Base-by-base conservation (phyloP, 2,329 filamentous ascomycete species). In the Calonectria henricotiae region DNA sequence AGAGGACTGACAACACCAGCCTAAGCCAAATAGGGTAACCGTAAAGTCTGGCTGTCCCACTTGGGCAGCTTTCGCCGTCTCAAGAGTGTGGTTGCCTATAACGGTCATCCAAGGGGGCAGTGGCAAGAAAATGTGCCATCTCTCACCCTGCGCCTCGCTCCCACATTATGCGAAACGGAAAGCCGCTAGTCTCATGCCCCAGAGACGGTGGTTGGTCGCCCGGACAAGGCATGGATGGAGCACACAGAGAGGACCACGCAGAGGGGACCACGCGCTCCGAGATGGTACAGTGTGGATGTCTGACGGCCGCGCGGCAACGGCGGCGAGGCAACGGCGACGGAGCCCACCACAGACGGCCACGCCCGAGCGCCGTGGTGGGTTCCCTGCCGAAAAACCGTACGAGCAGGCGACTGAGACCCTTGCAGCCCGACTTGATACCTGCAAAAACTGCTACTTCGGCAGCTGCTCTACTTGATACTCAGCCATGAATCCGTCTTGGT, bases 311-410 rank as follows among this genome's bases (percentile, higher is more conserved):
- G 65, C 68, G 68, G 68, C 65, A 65, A 44, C 30, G 54, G 68
- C 68, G 68, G 68, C 68, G 41, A 62, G 20, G 39, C 55, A 54
- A 54, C 65, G 65, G 60, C 64, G 49, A 64, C 64, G 68, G 64
- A 51, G 60, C 30, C 37, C 35, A 64, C 35, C 47, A 44, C 32
- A 51, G 43, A 51, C 64, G 62, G 67, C 46, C 67, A 69, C 47
- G 67, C 39, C 67, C 62, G 62, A 66, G 61, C 67, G 49, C 67
- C 67, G 67, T 61, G 47, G 51, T 58, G 64, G 67, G 62, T 62
- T 44, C 62, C 62, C 37, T 51, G 35, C 61, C 67, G 67, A 44
- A 62, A 46, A 69, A 66, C 67, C 67, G 67, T 69, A 69, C 67
- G 67, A 69, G 54, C 3, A 43, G 55, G 55, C 37, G 39, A 44